A percentile compares a stretch with the other conserved stretches of the same genome.
phyloP scores from a whole-genome alignment of 108 stramenopile genomes.

The Nannochloropsis salina region DNA sequence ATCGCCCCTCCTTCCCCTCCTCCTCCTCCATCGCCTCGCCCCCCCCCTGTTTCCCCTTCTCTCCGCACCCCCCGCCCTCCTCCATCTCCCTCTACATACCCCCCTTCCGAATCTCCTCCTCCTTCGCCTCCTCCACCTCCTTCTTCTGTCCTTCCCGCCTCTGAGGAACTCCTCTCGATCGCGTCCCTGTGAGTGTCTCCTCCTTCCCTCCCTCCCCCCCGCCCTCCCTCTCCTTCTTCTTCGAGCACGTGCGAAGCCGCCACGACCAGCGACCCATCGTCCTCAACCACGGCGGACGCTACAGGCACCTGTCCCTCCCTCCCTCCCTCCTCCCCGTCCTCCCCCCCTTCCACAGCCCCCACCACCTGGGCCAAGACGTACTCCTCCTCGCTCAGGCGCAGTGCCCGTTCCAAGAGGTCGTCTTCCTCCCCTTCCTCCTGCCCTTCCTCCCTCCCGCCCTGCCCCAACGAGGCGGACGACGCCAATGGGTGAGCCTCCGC shows the following conservation, averaged over 20 bases:
- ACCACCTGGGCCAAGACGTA: neutral
- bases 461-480: neutral
- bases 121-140: neutral
- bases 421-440: neutral
- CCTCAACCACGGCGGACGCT: neutral
- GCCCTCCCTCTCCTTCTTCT: neutral
- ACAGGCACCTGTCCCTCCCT: neutral
- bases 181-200: neutral
- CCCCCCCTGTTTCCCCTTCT: neutral
- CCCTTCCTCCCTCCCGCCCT: neutral
- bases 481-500: neutral
- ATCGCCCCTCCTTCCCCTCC: neutral
- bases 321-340: neutral
- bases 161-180: neutral
- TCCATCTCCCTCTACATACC: neutral
- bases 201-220: neutral
- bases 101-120: neutral
- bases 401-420: neutral
- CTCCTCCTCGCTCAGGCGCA: neutral
- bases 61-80: neutral
- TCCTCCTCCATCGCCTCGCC: neutral
- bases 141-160: neutral
- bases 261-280: neutral
- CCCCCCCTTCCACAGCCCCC: neutral
- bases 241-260: neutral